Conservation (phyloP, 1,139 yeast genomes). For the Pichia sp. region DNA sequence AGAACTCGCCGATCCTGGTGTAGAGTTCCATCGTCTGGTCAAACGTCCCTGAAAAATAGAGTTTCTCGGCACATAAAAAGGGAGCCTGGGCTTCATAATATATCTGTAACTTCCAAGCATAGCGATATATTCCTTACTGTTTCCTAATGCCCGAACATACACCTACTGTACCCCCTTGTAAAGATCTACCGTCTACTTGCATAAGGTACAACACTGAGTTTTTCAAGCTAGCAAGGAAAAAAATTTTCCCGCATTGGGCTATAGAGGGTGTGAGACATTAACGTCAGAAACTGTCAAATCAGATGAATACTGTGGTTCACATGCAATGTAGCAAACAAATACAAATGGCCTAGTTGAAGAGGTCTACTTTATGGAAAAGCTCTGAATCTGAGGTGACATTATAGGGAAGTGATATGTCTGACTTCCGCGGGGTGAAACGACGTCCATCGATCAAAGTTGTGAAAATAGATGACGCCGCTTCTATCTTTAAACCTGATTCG, state of each 20-base stretch:
- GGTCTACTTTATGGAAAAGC: neutral
- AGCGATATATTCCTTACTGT: neutral
- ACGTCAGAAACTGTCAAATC: neutral
- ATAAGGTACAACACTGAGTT: neutral
- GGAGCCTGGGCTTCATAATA: neutral
- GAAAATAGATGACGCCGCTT: neutral
- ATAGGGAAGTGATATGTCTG: neutral
- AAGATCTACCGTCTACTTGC: neutral
- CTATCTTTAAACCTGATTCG: neutral
- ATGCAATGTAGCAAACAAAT: neutral
- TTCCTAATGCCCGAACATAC: too few relatives aligned
- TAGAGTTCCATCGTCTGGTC: neutral
- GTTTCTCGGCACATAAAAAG: neutral
- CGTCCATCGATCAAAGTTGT: neutral
- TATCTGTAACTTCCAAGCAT: constrained; percentile 6
- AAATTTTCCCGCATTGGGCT: constrained; percentile 6
- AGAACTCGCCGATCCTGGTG: neutral
- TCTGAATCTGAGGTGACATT: neutral
- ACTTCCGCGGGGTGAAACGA: neutral
- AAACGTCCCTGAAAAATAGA: neutral
- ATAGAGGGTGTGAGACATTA: neutral
- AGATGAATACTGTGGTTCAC: neutral
- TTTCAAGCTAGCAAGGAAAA: neutral
- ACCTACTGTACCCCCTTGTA: too few relatives aligned
- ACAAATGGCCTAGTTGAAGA: too few relatives aligned